A percentile compares a stretch with the other conserved stretches of the same genome.
Conservation (phyloP, 768 basidiomycete genomes). For the Lactarius indigo region DNA sequence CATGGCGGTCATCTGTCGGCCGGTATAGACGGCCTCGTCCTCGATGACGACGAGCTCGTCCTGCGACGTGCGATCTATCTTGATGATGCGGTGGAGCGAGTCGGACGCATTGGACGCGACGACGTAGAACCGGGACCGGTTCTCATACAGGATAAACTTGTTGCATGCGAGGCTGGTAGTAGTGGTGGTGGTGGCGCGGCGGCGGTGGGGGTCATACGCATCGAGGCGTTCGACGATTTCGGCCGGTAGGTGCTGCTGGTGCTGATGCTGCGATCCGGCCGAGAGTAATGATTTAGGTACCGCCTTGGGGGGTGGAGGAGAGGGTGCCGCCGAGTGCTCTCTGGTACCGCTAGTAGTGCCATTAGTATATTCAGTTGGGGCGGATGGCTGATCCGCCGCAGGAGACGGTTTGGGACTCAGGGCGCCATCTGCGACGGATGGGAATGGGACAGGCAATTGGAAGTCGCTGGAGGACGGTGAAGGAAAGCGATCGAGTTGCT, state of each 20-base stretch:
- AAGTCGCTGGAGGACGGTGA: neutral
- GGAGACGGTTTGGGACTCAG: slow-evolving; percentile 1
- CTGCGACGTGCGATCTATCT: slow-evolving; percentile 84
- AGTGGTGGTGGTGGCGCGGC: neutral
- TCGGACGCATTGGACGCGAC: slow-evolving; percentile 88
- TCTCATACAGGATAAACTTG: slow-evolving; percentile 94
- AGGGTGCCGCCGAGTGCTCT: neutral
- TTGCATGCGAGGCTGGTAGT: slow-evolving; percentile 42
- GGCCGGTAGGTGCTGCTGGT: neutral
- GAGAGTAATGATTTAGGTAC: neutral
- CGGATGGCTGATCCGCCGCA: neutral
- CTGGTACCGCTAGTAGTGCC: neutral
- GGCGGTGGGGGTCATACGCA: neutral
- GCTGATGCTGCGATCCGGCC: neutral
- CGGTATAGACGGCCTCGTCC: slow-evolving; percentile 84
- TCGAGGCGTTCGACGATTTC: neutral
- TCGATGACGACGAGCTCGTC: slow-evolving; percentile 76
- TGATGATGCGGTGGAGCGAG: slow-evolving; percentile 86
- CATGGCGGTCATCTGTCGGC: slow-evolving; percentile 85
- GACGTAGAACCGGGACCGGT: slow-evolving; percentile 84
- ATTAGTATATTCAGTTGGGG: neutral
- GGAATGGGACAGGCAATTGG: neutral
- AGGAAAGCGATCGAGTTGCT: too few relatives aligned
- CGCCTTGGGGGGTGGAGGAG: neutral
- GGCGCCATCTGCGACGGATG: neutral